A percentile compares a stretch with the other conserved stretches of the same genome.
Conservation (phyloP, 2,329 filamentous ascomycete species). For the Pseudopithomyces maydicus region DNA sequence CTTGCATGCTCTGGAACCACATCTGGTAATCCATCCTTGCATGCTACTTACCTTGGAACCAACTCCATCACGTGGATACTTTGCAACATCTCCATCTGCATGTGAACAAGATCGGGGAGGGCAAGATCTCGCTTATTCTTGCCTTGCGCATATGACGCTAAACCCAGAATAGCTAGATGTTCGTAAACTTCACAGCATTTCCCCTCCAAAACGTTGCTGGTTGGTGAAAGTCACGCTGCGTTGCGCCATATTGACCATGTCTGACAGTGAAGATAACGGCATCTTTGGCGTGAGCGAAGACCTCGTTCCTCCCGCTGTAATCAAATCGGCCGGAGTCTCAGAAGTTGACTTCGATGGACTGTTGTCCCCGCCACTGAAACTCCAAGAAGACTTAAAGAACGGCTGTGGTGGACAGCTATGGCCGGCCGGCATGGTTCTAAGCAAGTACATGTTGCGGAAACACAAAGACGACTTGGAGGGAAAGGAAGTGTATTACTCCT, state of each 20-base stretch:
- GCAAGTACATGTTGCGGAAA: conserved; percentile 81
- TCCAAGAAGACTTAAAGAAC: conserved; percentile 83
- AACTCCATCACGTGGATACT: too few relatives aligned
- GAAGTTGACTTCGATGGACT: conserved; percentile 72
- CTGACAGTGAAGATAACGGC: conserved; percentile 36
- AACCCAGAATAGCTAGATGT: background rate
- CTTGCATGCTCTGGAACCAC: too few relatives aligned
- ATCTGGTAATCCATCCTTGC: too few relatives aligned
- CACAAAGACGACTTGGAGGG: conserved; percentile 66
- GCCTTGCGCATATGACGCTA: conserved; percentile 13
- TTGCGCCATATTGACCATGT: conserved; percentile 19
- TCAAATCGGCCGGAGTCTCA: conserved; percentile 59
- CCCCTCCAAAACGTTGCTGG: background rate
- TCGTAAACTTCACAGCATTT: background rate
- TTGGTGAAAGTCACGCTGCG: background rate
- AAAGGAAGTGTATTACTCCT: conserved; percentile 70
- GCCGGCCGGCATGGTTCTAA: conserved; percentile 89
- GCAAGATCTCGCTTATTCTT: conserved; percentile 6
- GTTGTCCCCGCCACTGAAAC: conserved; percentile 69
- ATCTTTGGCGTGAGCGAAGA: conserved; percentile 57
- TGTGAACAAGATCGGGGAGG: background rate
- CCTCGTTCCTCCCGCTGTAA: conserved; percentile 59
- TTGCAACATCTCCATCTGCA: background rate
- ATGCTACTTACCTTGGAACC: too few relatives aligned
- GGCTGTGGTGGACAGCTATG: conserved; percentile 94